These are phyloP conservation scores for Glutinoglossum americanum DNA, from an alignment of 495 filamentous ascomycete species.

Conservation along the genomic window DNA sequence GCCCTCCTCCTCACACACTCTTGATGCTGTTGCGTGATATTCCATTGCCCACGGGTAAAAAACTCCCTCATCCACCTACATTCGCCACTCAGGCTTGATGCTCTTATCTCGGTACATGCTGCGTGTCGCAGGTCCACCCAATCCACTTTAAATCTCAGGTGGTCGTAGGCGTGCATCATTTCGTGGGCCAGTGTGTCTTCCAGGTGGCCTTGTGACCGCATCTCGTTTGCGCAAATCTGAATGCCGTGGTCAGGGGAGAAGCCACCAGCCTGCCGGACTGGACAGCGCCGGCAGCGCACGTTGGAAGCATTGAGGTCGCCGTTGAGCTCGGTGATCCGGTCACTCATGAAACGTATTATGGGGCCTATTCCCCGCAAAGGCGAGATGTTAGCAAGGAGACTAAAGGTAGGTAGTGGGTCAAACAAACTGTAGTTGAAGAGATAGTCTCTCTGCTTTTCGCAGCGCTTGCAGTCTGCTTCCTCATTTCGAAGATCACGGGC, in stretches of 20 bases:
- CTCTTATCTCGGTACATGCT: slow-evolving; percentile 93
- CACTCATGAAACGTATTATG: slow-evolving; percentile 59
- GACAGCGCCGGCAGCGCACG: slow-evolving; percentile 63
- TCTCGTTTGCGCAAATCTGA: slow-evolving; percentile 69
- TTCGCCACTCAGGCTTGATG: slow-evolving; percentile 77
- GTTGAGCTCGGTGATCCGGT: slow-evolving; percentile 56
- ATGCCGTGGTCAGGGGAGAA: slow-evolving; percentile 74
- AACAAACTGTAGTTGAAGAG: slow-evolving; percentile 49
- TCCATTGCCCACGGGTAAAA: slow-evolving; percentile 63
- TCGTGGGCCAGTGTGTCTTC: slow-evolving; percentile 95
- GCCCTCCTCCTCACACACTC: slow-evolving; percentile 73
- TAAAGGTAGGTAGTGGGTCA: background rate
- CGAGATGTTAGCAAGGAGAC: background rate
- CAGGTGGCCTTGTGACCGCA: slow-evolving; percentile 48
- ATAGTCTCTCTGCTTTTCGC: slow-evolving; percentile 59
- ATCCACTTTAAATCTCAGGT: slow-evolving; percentile 75
- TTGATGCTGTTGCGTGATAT: slow-evolving; percentile 77
- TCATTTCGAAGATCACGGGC: slow-evolving; percentile 45
- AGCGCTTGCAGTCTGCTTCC: slow-evolving; percentile 47
- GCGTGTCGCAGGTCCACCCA: slow-evolving; percentile 65
- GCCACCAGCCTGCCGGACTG: slow-evolving; percentile 44
- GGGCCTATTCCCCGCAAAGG: slow-evolving; percentile 28
- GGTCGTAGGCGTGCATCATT: slow-evolving; percentile 94
- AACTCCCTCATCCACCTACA: slow-evolving; percentile 81
- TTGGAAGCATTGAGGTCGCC: slow-evolving; percentile 50